Evolutionary conservation across 1,139 yeast species (phyloP).

Genomic region (Blastobotrys illinoisensis): DNA sequence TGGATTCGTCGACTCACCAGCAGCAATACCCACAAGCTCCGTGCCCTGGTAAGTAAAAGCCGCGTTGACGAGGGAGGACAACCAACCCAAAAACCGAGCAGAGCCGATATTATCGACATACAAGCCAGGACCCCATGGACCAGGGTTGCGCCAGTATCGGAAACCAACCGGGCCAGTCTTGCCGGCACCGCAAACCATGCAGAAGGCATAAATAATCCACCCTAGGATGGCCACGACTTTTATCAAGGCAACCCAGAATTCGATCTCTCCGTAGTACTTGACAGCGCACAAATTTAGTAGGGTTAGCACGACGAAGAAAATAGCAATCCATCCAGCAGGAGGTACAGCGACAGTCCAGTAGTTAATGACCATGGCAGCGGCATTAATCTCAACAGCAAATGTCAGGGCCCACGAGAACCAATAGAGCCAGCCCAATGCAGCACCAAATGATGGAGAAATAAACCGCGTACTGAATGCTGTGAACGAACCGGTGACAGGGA

Average conservation of each 20-base stretch:
- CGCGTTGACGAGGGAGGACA: slow-evolving; percentile 59
- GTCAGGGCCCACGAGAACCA: slow-evolving; percentile 89
- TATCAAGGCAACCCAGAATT: slow-evolving; percentile 62
- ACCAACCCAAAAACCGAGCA: slow-evolving; percentile 58
- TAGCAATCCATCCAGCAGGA: slow-evolving; percentile 68
- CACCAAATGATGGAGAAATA: slow-evolving; percentile 49
- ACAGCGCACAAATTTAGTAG: slow-evolving; percentile 57
- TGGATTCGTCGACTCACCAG: slow-evolving; percentile 74
- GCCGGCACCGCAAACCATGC: slow-evolving; percentile 72
- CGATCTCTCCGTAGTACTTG: slow-evolving; percentile 59
- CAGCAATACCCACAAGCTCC: slow-evolving; percentile 69
- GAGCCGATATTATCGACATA: slow-evolving; percentile 42
- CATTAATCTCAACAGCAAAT: slow-evolving; percentile 74
- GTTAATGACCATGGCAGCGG: slow-evolving; percentile 68
- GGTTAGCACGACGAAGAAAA: slow-evolving; percentile 54
- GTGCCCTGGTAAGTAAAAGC: slow-evolving; percentile 73
- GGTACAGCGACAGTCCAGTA: slow-evolving; percentile 75
- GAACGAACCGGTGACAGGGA: slow-evolving; percentile 39
- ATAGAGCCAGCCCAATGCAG: slow-evolving; percentile 77
- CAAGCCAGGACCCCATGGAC: slow-evolving; percentile 53
- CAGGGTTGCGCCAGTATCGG: slow-evolving; percentile 65
- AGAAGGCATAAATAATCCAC: slow-evolving; percentile 60
- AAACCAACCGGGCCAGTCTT: slow-evolving; percentile 65
- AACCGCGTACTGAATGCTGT: slow-evolving; percentile 41
- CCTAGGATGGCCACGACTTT: slow-evolving; percentile 69